Percentiles rank a stretch among this genome's conserved stretches.
Evolutionary conservation across 1,284 basidiomycete genomes (phyloP).

Genomic region (Tylopilus orsonianus): DNA sequence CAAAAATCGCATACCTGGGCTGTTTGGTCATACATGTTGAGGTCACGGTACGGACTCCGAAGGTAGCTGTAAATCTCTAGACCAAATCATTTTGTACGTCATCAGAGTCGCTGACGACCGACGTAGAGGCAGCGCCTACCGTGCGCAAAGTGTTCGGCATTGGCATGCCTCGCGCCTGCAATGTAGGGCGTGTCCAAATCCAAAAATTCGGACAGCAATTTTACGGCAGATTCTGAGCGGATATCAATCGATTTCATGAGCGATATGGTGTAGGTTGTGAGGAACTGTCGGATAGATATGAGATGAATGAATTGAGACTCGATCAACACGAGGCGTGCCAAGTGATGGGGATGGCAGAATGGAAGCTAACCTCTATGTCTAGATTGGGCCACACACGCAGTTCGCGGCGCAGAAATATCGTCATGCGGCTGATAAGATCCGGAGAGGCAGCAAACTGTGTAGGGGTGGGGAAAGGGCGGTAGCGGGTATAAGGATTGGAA

Average conservation of each 20-base stretch:
- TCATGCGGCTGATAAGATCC: slow-evolving; percentile 72
- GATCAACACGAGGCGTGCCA: slow-evolving; percentile 11
- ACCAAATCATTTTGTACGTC: slow-evolving; percentile 1
- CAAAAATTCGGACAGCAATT: slow-evolving; percentile 80
- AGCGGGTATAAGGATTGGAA: slow-evolving; percentile 79
- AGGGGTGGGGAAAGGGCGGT: slow-evolving; percentile 79
- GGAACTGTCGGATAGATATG: slow-evolving; percentile 45
- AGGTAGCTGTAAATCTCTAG: slow-evolving; percentile 84
- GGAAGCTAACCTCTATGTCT: slow-evolving; percentile 71
- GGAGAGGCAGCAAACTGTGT: slow-evolving; percentile 73
- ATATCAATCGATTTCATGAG: slow-evolving; percentile 88
- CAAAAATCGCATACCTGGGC: slow-evolving; percentile 60
- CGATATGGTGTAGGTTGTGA: slow-evolving; percentile 78
- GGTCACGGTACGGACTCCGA: slow-evolving; percentile 79
- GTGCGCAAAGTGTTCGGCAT: slow-evolving; percentile 89
- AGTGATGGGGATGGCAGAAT: neutral
- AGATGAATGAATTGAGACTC: slow-evolving; percentile 6
- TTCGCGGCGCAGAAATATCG: slow-evolving; percentile 79
- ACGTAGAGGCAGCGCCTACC: slow-evolving; percentile 45
- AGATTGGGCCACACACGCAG: slow-evolving; percentile 79
- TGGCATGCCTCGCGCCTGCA: slow-evolving; percentile 55
- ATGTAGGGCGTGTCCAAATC: slow-evolving; percentile 66
- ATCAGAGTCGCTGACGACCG: slow-evolving; percentile 1
- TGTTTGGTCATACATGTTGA: slow-evolving; percentile 77
- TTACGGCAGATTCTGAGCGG: slow-evolving; percentile 80